Percentiles rank a stretch among this genome's conserved stretches.
These are phyloP conservation scores for Xylaria grammica DNA, from an alignment of 495 filamentous ascomycete genomes.

Conservation along the genomic window DNA sequence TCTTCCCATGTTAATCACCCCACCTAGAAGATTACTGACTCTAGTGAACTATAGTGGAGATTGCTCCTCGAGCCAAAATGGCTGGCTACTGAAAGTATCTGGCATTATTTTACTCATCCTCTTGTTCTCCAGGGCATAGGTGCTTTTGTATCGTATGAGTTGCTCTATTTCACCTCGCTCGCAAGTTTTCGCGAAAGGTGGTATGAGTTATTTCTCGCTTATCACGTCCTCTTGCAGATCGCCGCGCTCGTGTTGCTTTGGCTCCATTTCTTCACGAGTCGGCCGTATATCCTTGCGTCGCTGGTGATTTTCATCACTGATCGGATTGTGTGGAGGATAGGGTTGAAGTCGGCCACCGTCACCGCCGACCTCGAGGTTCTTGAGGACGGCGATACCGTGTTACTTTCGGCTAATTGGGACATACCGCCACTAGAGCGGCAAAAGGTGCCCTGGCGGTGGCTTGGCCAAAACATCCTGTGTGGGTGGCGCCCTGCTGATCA, in stretches of 20 bases:
- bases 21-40: no score
- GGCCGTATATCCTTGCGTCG: slow-evolving; percentile 30
- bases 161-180: slow-evolving; percentile 57
- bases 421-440: slow-evolving; percentile 28
- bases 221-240: slow-evolving; percentile 60
- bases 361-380: slow-evolving; percentile 54
- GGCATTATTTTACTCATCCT: slow-evolving; percentile 41
- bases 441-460: slow-evolving; percentile 6
- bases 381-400: slow-evolving; percentile 55
- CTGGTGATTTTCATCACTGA: slow-evolving; percentile 63
- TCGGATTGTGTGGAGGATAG: slow-evolving; percentile 60
- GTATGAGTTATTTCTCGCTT: slow-evolving; percentile 64
- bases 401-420: slow-evolving; percentile 50
- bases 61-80: slow-evolving; percentile 45
- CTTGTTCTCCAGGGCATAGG: slow-evolving; percentile 52
- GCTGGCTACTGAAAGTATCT: slow-evolving; percentile 40
- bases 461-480: slow-evolving; percentile 44
- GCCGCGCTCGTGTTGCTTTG: slow-evolving; percentile 58
- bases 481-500: slow-evolving; percentile 66
- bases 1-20: no score
- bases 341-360: slow-evolving; percentile 47
- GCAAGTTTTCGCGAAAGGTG: slow-evolving; percentile 49
- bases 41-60: no score
- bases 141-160: slow-evolving; percentile 56
- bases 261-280: slow-evolving; percentile 53